These are phyloP conservation scores for Penicillium verhagenii DNA, from an alignment of 495 filamentous ascomycete species.

Conservation along the genomic window DNA sequence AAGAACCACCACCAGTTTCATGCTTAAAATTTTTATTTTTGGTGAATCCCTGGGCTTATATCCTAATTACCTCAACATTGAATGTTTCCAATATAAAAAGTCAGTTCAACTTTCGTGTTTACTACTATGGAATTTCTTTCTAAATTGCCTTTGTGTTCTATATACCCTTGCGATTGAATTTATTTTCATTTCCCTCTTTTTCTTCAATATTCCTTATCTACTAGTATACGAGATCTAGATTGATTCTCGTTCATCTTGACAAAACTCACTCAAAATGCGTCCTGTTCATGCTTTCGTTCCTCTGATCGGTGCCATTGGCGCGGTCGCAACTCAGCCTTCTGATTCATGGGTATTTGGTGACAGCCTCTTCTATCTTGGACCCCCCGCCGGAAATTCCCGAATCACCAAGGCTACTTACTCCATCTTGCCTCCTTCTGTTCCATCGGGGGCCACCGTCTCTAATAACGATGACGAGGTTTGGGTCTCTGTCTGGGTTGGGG, in stretches of 20 bases:
- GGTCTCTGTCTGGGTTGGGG: conserved; percentile 20
- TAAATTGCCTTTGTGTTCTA: too few relatives aligned
- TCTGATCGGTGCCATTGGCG: conserved; percentile 11
- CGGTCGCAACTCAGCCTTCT: conserved; percentile 8
- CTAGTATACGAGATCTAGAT: too few relatives aligned
- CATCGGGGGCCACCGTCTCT: not conserved
- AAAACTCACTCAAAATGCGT: conserved; percentile 8
- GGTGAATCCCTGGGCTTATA: not conserved
- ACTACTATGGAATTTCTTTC: not conserved
- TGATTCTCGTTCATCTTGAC: not conserved
- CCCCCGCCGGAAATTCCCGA: conserved; percentile 7
- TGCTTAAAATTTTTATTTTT: not conserved
- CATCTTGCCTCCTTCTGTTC: conserved; percentile 15
- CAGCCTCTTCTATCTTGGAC: conserved; percentile 17
- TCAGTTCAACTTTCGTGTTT: not conserved
- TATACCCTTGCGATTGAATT: too few relatives aligned
- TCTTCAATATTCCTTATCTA: not conserved
- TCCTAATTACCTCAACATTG: not conserved
- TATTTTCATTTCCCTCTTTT: too few relatives aligned
- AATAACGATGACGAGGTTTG: conserved; percentile 13
- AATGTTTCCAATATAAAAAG: not conserved
- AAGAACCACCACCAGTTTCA: not conserved
- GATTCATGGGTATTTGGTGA: conserved; percentile 20
- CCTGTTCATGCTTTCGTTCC: conserved; percentile 6
- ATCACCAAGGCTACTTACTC: conserved; percentile 24